Evolutionary conservation across 495 filamentous ascomycete species (phyloP).

Genomic region (Cudoniella acicularis): DNA sequence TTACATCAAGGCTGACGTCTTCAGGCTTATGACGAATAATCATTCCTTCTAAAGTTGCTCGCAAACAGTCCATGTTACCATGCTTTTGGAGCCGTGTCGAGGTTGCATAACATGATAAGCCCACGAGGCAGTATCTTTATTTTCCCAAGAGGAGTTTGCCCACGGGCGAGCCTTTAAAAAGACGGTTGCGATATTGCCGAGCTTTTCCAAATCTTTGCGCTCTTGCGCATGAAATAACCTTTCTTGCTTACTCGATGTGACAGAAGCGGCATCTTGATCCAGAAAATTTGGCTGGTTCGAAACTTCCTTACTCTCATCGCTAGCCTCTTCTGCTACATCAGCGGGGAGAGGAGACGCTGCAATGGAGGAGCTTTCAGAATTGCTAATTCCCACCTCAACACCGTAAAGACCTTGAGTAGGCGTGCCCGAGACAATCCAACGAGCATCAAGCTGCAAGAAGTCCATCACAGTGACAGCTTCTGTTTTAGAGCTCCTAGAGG

Average conservation of each 20-base stretch:
- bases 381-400: constrained; percentile 18
- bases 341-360: background rate
- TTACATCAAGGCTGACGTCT: constrained; percentile 60
- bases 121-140: constrained; percentile 56
- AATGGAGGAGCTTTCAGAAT: constrained; percentile 19
- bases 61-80: constrained; percentile 60
- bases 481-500: constrained; percentile 50
- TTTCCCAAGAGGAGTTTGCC: constrained; percentile 49
- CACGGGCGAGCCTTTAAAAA: constrained; percentile 79
- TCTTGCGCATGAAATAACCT: constrained; percentile 45
- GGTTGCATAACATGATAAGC: constrained; percentile 68
- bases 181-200: constrained; percentile 64
- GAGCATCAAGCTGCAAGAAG: constrained; percentile 63
- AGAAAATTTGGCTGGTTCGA: background rate
- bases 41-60: constrained; percentile 64
- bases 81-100: constrained; percentile 46
- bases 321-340: background rate
- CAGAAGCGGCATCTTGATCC: background rate
- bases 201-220: constrained; percentile 66
- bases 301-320: background rate
- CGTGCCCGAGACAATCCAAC: constrained; percentile 91
- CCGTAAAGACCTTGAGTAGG: constrained; percentile 68
- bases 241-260: background rate
- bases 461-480: constrained; percentile 66
- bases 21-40: constrained; percentile 76